These are phyloP conservation scores for Centella asiatica DNA, from an alignment of 129 eudicot species.

Conservation along the genomic window DNA sequence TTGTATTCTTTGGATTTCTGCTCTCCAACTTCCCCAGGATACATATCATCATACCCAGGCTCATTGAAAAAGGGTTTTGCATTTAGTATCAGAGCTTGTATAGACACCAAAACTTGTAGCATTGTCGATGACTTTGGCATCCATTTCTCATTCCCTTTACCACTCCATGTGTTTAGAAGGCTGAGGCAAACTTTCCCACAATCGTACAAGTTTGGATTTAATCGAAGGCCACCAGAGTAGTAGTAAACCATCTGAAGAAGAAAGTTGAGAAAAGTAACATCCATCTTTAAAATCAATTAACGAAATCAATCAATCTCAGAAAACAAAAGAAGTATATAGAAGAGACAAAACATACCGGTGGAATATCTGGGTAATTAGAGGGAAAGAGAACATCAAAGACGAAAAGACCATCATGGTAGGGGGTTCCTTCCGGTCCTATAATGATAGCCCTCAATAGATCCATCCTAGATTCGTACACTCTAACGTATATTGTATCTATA, in stretches of 20 bases:
- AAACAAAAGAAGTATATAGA: not conserved
- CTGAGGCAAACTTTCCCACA: slow-evolving; percentile 64
- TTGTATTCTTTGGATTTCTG: slow-evolving; percentile 34
- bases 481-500: slow-evolving; percentile 54
- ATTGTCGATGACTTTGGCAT: slow-evolving; percentile 50
- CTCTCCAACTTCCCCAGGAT: slow-evolving; percentile 30
- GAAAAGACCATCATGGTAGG: slow-evolving; percentile 77
- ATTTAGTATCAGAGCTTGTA: slow-evolving; percentile 56
- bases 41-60: slow-evolving; percentile 44
- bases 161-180: slow-evolving; percentile 59
- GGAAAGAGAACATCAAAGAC: slow-evolving; percentile 65
- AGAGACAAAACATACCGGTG: slow-evolving; percentile 42
- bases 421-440: slow-evolving; percentile 75
- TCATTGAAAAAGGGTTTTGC: slow-evolving; percentile 53
- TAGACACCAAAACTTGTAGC: slow-evolving; percentile 64
- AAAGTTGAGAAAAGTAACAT: slow-evolving; percentile 4
- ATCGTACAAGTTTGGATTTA: slow-evolving; percentile 57
- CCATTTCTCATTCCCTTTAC: slow-evolving; percentile 50
- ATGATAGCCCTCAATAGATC: slow-evolving; percentile 75
- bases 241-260: slow-evolving; percentile 55
- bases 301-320: not conserved
- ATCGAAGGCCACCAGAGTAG: slow-evolving; percentile 58
- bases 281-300: not conserved
- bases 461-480: slow-evolving; percentile 69
- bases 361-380: slow-evolving; percentile 43